Base-by-base conservation (phyloP, 2,329 filamentous ascomycete species). In the Fusarium albidum region DNA sequence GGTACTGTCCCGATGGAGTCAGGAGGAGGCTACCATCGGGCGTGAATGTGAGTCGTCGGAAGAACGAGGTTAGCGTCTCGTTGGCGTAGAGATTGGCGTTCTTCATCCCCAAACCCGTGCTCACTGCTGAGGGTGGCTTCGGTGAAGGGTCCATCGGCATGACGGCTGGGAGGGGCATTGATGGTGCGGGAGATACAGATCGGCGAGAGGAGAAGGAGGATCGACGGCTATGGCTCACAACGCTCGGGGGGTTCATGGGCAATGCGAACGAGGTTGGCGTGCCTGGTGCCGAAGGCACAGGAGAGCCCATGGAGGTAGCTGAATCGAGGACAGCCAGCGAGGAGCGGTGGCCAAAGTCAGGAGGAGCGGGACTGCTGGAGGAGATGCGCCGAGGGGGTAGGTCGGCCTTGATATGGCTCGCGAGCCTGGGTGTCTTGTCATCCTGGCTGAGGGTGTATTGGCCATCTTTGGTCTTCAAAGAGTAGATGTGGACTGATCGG, bases 401-500 rank as follows among this genome's bases (percentile, higher is more conserved):
- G 72, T 99, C 95, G 80, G 96, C 94, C 77, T 85, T 88, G 64
- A 80, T 76, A 63, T 88, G 85, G 64, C 90, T 95, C 39, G 91
- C 88, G 59, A 98, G 82, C 71, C 93, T 93, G 55, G 90, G 87
- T 15, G 91, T 87, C 49, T 86, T 87, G 58, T 86, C 83, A 52
- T 85, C 80, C 51, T 82, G 79, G 49, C 76, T 81, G 43, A 99
- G 80, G 0, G 92, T 92, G 70, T 96, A 96, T 65, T 96, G 92
- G 26, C 95, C 95, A 67, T 99, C 95, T 70, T 98, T 99, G 17
- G 91, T 96, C 78, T 92, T 96, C 59, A 99, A 79, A 1, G 90
- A 94, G 77, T 99, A 99, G 63, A 99, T 95, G 73, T 99, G 96
- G 12, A 98, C 94, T 3, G 95, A 97, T 70, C 95, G 89, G 76